A percentile compares a stretch with the other conserved stretches of the same genome.
These are phyloP conservation scores for Datura wrightii DNA, from an alignment of 257 asterid genomes.

Conservation along the genomic window DNA sequence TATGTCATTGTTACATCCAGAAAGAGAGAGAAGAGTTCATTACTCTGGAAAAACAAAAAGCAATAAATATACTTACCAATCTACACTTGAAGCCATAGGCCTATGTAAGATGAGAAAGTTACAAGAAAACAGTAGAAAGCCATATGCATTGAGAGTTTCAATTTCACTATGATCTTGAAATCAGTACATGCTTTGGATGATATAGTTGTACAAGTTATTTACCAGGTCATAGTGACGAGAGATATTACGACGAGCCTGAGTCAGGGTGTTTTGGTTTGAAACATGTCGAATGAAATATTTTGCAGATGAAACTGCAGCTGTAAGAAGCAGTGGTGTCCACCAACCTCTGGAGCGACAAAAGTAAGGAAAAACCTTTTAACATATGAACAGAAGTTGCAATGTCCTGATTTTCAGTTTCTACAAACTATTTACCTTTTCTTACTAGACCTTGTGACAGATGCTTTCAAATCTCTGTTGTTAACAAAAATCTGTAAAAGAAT, in stretches of 20 bases:
- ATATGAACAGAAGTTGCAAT: neutral
- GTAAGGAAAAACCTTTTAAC: neutral
- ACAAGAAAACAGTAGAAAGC: neutral
- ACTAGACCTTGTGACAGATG: slow-evolving; percentile 51
- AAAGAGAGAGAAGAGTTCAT: slow-evolving; percentile 64
- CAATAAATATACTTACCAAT: slow-evolving; percentile 8
- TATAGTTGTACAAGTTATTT: slow-evolving; percentile 24
- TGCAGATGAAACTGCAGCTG: slow-evolving; percentile 77
- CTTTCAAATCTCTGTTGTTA: slow-evolving; percentile 71
- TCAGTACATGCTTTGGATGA: neutral
- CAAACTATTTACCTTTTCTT: slow-evolving; percentile 57
- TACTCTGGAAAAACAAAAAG: slow-evolving; percentile 64
- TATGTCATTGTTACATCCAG: slow-evolving; percentile 91
- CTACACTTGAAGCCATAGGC: neutral
- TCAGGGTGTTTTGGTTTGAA: slow-evolving; percentile 71
- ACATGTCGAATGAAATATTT: slow-evolving; percentile 77
- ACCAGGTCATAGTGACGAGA: slow-evolving; percentile 93
- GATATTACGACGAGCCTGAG: slow-evolving; percentile 84
- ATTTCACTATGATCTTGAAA: neutral
- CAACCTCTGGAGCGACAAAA: slow-evolving; percentile 63
- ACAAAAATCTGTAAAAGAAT: slow-evolving; percentile 64
- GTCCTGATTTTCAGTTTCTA: neutral
- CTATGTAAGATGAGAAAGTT: neutral
- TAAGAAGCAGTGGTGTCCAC: slow-evolving; percentile 87
- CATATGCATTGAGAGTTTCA: neutral